phyloP scores from a whole-genome alignment of 192 early-diverging fungal species.

The Backusella sp. region DNA sequence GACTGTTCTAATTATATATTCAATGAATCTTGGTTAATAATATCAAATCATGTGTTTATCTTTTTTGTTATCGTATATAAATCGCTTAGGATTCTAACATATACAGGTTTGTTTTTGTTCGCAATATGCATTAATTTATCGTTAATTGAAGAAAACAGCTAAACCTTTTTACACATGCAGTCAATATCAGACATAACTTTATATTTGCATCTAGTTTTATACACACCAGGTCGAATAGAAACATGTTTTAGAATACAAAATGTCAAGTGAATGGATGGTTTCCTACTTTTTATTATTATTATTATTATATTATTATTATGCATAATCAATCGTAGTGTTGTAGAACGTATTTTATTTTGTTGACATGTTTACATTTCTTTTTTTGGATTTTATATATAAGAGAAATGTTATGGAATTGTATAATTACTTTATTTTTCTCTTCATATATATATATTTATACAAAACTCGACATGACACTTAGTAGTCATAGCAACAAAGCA shows the following conservation, averaged over 20 bases:
- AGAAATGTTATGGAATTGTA: background rate
- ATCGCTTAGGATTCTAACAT: background rate
- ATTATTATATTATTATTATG: background rate
- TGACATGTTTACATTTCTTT: background rate
- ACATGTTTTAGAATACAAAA: background rate
- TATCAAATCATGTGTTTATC: background rate
- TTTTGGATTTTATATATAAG: background rate
- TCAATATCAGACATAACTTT: background rate
- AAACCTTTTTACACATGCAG: background rate
- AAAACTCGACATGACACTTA: no score
- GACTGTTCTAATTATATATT: background rate
- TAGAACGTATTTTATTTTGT: constrained; percentile 1
- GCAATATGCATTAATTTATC: background rate
- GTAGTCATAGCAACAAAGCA: background rate
- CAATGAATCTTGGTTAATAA: background rate
- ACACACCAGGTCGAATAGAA: background rate
- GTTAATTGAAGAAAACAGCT: background rate
- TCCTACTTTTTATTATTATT: background rate
- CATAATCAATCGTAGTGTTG: background rate
- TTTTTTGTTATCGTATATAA: background rate
- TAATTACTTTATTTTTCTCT: no score
- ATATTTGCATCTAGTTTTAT: background rate
- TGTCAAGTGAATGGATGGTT: background rate
- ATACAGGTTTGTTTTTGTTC: constrained; percentile 1
- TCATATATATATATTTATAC: no score